Evolutionary conservation across 1,284 basidiomycete species (phyloP), one percentile per base, ranked within the genome.

Genomic region (Somion occarium): DNA sequence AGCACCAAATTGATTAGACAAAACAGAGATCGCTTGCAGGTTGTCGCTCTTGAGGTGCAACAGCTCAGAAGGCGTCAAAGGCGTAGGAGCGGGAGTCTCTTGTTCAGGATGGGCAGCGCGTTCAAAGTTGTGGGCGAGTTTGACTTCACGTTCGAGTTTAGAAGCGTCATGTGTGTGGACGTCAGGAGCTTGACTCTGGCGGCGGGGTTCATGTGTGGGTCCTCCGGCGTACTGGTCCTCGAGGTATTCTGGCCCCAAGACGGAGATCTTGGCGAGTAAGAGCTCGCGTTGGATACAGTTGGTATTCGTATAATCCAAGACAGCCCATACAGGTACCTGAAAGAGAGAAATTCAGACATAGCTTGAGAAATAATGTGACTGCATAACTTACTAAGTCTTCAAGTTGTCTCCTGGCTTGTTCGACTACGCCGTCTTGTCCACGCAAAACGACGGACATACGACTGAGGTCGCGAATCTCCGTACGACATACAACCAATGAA

Each of bases 401-500:
- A 15, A 98, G 80, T 62, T 97, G 94, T 56, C 94, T 77, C 43
- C 94, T 79, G 23, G 92, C 95, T 72, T 99, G 97, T 70, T 99
- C 97, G 48, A 99, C 90, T 39, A 99, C 95, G 54, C 92, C 93
- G 63, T 99, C 96, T 70, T 99, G 97, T 1, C 96, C 97, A 57
- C 85, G 88, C 46, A 99, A 79, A 57, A 98, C 93, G 69, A 99
- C 93, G 65, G 93, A 98, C 97, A 99, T 99, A 48, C 97, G 83
- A 73, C 91, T 94, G 41, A 99, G 78, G 73, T 99, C 97, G 52
- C 91, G 85, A 60, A 99, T 94, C 72, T 99, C 97, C 42, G 97
- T 99, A 53, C 92, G 85, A 72, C 97, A 99, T 20, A 99, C 97
- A 59, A 99, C 97, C 54, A 99, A 80, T 18, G 95, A 98, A 73